Base-by-base conservation (phyloP, 495 filamentous ascomycete species). In the Cudoniella acicularis region DNA sequence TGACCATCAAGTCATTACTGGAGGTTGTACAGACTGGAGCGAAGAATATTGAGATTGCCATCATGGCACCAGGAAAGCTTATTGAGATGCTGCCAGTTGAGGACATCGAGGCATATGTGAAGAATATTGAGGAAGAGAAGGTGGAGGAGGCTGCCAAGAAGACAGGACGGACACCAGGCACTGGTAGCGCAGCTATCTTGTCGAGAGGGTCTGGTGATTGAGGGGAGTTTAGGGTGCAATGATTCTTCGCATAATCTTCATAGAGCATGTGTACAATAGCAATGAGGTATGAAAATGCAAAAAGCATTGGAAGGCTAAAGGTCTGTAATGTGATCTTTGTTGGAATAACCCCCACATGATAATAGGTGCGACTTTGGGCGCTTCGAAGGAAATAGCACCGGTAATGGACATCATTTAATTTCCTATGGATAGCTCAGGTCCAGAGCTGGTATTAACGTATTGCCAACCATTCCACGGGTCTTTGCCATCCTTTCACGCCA, bases 11-110 rank as follows among this genome's bases (percentile, higher is more conserved):
- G 81, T 97, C 93, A 45, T 80, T 98, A 62, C 77, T 98, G 63
- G 94, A 98, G 77, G 94, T 98, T 51, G 94, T 98, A 57, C 94
- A 98, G 71, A 98, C 94, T 13, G 94, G 94, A 49, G 95, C 94
- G 24, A 98, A 98, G 84, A 98, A 98, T 73, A 98, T 98, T 68
- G 94, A 98, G 77, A 96, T 98, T 64, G 94, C 94, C 26, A 88
- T 98, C 71, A 97, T 98, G 94, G 88, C 91, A 23, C 90, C 94
- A n/a, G 93, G 90, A 48, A 89, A 94, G 78, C 67, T 78, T 13
- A 79, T 98, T 55, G 95, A 98, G 82, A 93, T 97, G 90, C 81
- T 98, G 61, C 88, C 90, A 9, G 85, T 92, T 48, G 95, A 97
- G 74, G 90, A 94, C 58, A 97, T 98, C 63, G 94, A 98, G 77